Evolutionary conservation across 371 early-diverging fungal genomes (phyloP).

Genomic region (Mortierella sp.): DNA sequence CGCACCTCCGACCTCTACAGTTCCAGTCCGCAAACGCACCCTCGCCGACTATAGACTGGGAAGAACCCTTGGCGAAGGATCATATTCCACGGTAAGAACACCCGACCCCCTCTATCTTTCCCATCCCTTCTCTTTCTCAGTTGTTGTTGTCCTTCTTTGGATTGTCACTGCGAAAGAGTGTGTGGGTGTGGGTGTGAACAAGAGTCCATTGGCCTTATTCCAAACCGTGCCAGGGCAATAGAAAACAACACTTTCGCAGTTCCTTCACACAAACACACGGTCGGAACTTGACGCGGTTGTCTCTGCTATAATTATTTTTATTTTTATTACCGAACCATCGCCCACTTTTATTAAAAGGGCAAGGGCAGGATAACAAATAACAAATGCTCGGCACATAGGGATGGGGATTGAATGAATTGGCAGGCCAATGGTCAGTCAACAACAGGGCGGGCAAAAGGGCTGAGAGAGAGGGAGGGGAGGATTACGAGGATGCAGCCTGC

Average conservation of each 20-base stretch:
- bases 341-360: too few species aligned
- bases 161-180: background rate
- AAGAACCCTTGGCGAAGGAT: slow-evolving; percentile 91
- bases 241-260: background rate
- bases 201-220: background rate
- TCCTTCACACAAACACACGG: background rate
- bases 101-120: slow-evolving; percentile 26
- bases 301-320: background rate
- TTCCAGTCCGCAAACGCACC: slow-evolving; percentile 61
- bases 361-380: too few species aligned
- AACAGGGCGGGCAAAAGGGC: too few species aligned
- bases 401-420: too few species aligned
- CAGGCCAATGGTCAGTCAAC: too few species aligned
- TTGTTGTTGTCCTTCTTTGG: background rate
- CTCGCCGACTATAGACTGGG: slow-evolving; percentile 89
- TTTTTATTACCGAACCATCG: too few species aligned
- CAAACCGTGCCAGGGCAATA: background rate
- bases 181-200: background rate
- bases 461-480: background rate
- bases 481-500: background rate
- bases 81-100: slow-evolving; percentile 90
- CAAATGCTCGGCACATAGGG: too few species aligned
- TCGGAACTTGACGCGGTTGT: background rate
- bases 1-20: background rate
- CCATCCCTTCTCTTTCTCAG: background rate